Evolutionary conservation across 2,329 filamentous ascomycete species (phyloP), one percentile per base, ranked within the genome.

Genomic region (Stachybotrys chlorohalonatus): DNA sequence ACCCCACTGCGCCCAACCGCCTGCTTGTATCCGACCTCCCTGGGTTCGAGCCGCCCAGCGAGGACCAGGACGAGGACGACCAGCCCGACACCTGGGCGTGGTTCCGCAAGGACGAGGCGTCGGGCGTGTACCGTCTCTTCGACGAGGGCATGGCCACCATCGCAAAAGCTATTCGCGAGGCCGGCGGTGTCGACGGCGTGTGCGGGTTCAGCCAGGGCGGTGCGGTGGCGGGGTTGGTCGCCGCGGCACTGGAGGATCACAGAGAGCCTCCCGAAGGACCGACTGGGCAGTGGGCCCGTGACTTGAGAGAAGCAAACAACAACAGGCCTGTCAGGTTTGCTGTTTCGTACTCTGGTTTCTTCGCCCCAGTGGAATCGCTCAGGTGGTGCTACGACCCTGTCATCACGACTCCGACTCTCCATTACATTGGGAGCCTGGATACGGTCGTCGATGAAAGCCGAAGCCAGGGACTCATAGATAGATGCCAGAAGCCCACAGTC

Each of bases 191-290:
- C 49, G 88, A 94, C 64, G 90, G 86, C 7, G 85, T 92, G 0
- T 74, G 92, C 31, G 91, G 90, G 0, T 95, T 95, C 73, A 88
- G 83, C 57, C 90, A 95, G 71, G 90, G 90, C 17, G 90, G 80
- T 7, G 85, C 84, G 1, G 74, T 86, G 49, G 84, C 91, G 0
- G 86, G 79, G 0, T 82, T 96, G 67, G 75, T 96, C 1, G 84
- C 90, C 0, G 77, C 83, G 0, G 75, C 92, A 15, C 70, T 96
- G 4, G 91, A 96, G 66, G 58, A 57, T 15, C 62, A 57, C 16
- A 58, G 69, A 17, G 42, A 56, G 16, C 50, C 62, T 5, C 65
- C 71, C 3, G 65, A 67, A 16, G 64, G 63, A 0, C 54, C 61
- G 5, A 61, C 61, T 30, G 66, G 63, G 6, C 60, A 66, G 9